Base-by-base conservation (phyloP, 805 yeast species). In the Teunomyces pallodes region DNA sequence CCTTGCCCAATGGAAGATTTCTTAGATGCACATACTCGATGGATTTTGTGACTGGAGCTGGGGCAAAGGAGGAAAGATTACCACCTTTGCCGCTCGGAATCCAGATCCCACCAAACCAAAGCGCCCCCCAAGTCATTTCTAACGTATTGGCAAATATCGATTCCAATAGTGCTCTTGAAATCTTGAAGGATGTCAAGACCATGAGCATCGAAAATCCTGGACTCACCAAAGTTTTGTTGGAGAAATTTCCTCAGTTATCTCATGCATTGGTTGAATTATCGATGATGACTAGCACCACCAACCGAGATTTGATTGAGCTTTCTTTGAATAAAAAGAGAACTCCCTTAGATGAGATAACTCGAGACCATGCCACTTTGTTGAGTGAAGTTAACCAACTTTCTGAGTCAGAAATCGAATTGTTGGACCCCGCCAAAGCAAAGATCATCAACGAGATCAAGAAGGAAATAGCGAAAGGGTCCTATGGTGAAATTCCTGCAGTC, bases 261-360 rank as follows among this genome's bases (percentile, higher is more conserved):
- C 90, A 83, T 63, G 94, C 96, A 0, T 70, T 89, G 27, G 92
- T 90, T 2, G 97, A 91, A 59, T 73, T 84, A 1, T 66, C 89
- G 13, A 52, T 72, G 26, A 50, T 71, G 47, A 55, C 68, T 24
- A 69, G 67, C 43, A 55, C 67, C 3, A 58, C 72, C 8, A 66
- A 64, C 14, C 67, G 65, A 13, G 76, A 71, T 16, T 54, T 64
- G 42, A 62, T 73, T 5, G 71, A 71, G 45, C 58, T 69, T 36
- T 64, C 74, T 29, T 58, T 73, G 42, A 73, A 70, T 51, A 58
- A 67, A 31, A 54, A 53, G n/a, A 61, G 60, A 29, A 63, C 62
- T 2, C 65, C 59, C 2, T 52, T 73, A 26, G 64, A 65, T 4
- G 54, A 55, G 16, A 54, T 73, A 38, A 59, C 63, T 2, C 49